Evolutionary conservation across 345 rosid genomes (phyloP).

Genomic region (Gossypium ekmanianum): DNA sequence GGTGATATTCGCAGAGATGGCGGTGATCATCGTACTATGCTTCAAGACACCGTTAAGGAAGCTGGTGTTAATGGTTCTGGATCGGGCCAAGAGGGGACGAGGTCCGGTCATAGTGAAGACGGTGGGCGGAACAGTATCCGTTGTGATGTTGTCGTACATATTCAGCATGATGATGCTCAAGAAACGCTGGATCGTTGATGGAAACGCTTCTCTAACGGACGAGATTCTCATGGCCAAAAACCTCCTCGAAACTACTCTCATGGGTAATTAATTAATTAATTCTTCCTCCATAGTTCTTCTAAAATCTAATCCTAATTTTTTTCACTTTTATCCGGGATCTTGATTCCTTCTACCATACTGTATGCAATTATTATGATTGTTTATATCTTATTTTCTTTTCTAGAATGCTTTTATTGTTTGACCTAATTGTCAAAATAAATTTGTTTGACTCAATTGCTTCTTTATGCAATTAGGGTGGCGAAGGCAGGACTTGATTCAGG

Average conservation of each 20-base stretch:
- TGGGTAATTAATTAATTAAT: slow-evolving; percentile 46
- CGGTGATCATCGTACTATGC: slow-evolving; percentile 45
- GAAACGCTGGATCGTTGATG: slow-evolving; percentile 57
- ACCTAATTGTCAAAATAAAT: not conserved
- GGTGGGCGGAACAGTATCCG: slow-evolving; percentile 52
- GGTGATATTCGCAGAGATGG: slow-evolving; percentile 50
- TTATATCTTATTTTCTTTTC: too few relatives aligned
- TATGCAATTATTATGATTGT: too few relatives aligned
- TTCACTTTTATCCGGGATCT: too few relatives aligned
- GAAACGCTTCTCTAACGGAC: slow-evolving; percentile 63
- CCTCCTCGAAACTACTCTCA: slow-evolving; percentile 80
- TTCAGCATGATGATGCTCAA: slow-evolving; percentile 61
- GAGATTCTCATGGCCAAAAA: slow-evolving; percentile 71
- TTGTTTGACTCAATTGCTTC: not conserved
- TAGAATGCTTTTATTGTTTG: not conserved
- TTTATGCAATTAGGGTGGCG: not conserved
- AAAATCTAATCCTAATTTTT: not conserved
- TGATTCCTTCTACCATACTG: too few relatives aligned
- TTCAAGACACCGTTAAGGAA: slow-evolving; percentile 83
- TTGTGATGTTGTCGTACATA: slow-evolving; percentile 52
- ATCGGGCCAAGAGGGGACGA: slow-evolving; percentile 77
- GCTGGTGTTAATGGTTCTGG: slow-evolving; percentile 62
- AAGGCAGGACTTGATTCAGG: not conserved
- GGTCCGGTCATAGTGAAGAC: slow-evolving; percentile 89
- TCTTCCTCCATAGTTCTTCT: not conserved